A percentile compares a stretch with the other conserved stretches of the same genome.
Conservation (phyloP, 257 asterid genomes). For the Echium plantagineum region DNA sequence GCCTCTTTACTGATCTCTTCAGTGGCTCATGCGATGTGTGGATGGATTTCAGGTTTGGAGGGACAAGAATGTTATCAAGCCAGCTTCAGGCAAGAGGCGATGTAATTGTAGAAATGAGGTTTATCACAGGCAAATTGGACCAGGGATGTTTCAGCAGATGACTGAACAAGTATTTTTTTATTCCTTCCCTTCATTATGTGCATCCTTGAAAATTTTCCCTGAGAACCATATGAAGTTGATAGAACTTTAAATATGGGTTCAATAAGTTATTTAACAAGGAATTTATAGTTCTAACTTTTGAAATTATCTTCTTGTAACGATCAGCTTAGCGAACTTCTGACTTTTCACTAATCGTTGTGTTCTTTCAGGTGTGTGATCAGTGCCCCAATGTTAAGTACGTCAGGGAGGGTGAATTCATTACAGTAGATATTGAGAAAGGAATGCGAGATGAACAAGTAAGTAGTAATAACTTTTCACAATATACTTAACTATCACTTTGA, state of each 20-base stretch:
- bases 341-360: slow-evolving; percentile 2
- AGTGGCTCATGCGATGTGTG: slow-evolving; percentile 4
- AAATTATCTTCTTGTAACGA: not conserved
- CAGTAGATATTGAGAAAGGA: slow-evolving; percentile 97
- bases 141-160: slow-evolving; percentile 99
- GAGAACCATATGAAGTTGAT: not conserved
- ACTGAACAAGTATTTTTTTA: slow-evolving; percentile 78
- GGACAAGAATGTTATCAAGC: slow-evolving; percentile 76
- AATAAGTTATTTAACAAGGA: not conserved
- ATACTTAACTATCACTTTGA: not conserved
- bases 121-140: slow-evolving; percentile 97
- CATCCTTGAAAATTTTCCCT: not conserved
- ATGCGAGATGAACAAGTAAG: slow-evolving; percentile 96
- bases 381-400: slow-evolving; percentile 93
- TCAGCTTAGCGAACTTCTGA: not conserved
- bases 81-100: slow-evolving; percentile 93
- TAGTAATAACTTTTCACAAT: not conserved
- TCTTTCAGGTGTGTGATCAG: slow-evolving; percentile 79
- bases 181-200: not conserved
- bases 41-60: slow-evolving; percentile 73
- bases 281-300: not conserved
- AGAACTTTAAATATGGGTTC: not conserved
- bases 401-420: slow-evolving; percentile 81
- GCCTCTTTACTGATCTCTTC: not conserved
- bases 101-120: slow-evolving; percentile 98